phyloP scores from a whole-genome alignment of 768 basidiomycete species.

The Rhodotorula sphaerocarpa region DNA sequence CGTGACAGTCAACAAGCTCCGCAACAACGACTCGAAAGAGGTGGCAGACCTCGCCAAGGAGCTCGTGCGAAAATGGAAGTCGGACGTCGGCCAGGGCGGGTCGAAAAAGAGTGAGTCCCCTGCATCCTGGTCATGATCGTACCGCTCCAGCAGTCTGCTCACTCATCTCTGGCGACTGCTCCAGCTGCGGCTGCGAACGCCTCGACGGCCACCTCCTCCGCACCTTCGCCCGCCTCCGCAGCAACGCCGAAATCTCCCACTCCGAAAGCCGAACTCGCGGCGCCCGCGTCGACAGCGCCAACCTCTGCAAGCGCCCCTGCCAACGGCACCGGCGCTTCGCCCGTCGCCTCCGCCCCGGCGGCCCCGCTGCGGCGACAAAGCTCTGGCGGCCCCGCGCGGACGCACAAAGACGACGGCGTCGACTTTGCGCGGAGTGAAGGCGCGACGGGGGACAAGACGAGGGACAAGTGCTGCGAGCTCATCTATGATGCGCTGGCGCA shows the following conservation, averaged over 20 bases:
- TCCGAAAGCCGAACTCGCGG: conserved; percentile 19
- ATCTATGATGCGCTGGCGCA: conserved; percentile 82
- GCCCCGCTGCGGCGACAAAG: conserved; percentile 10
- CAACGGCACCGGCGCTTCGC: conserved; percentile 1
- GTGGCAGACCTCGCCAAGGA: conserved; percentile 80
- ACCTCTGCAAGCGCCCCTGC: background rate
- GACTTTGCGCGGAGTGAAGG: background rate
- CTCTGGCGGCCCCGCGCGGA: conserved; percentile 22
- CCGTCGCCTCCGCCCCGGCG: conserved; percentile 26
- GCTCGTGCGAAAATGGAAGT: conserved; percentile 82
- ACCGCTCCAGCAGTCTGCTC: no score
- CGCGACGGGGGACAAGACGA: conserved; percentile 46
- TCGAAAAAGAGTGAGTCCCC: conserved; percentile 21
- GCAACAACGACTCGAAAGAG: conserved; percentile 61
- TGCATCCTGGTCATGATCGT: no score
- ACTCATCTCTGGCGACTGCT: background rate
- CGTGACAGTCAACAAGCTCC: conserved; percentile 81
- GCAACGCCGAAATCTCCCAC: conserved; percentile 27
- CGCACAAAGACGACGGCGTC: conserved; percentile 24
- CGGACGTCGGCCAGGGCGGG: conserved; percentile 60
- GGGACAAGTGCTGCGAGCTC: conserved; percentile 81
- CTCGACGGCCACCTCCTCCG: conserved; percentile 8
- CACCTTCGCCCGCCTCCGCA: conserved; percentile 31
- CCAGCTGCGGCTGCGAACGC: background rate
- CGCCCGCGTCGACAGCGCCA: background rate